Percentiles rank a stretch among this genome's conserved stretches.
phyloP scores from a whole-genome alignment of 2,329 filamentous ascomycete genomes.

The Fusarium chuoi region DNA sequence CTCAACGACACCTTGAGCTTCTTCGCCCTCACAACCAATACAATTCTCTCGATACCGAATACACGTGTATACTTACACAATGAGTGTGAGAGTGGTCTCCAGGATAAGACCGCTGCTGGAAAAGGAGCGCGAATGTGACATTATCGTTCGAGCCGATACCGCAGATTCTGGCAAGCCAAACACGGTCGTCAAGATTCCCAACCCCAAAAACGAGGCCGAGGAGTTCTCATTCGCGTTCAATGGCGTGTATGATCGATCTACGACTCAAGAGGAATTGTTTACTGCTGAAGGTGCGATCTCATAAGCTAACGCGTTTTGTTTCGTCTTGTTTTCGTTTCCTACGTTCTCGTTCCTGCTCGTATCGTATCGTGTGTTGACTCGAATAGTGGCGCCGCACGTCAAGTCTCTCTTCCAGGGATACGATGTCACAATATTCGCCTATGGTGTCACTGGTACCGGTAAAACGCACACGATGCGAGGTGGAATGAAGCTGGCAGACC shows the following conservation, averaged over 20 bases:
- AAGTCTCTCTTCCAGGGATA: constrained; percentile 92
- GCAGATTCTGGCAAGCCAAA: constrained; percentile 69
- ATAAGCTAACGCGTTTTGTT: constrained; percentile 7
- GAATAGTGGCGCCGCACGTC: constrained; percentile 82
- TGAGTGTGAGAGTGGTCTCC: constrained; percentile 87
- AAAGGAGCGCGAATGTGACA: constrained; percentile 86
- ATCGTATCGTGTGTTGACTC: constrained; percentile 40
- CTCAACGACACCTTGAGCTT: constrained; percentile 25
- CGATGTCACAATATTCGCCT: constrained; percentile 90
- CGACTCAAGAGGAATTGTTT: constrained; percentile 88
- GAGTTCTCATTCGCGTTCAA: constrained; percentile 96
- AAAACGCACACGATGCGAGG: constrained; percentile 98
- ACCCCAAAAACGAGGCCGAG: constrained; percentile 90
- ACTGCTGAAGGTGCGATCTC: constrained; percentile 79
- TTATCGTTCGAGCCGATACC: constrained; percentile 78
- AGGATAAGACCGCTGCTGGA: constrained; percentile 89
- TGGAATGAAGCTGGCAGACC: constrained; percentile 84
- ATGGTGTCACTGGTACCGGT: constrained; percentile 91
- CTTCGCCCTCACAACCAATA: constrained; percentile 16
- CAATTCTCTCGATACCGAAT: constrained; percentile 16
- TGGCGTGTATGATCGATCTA: constrained; percentile 83
- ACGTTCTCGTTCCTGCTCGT: background rate
- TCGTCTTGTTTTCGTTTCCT: background rate
- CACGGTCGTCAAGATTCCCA: constrained; percentile 86
- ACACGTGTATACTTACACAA: constrained; percentile 39